Conservation (phyloP, 2,329 filamentous ascomycete genomes). For the Allantophomopsis lycopodina region DNA sequence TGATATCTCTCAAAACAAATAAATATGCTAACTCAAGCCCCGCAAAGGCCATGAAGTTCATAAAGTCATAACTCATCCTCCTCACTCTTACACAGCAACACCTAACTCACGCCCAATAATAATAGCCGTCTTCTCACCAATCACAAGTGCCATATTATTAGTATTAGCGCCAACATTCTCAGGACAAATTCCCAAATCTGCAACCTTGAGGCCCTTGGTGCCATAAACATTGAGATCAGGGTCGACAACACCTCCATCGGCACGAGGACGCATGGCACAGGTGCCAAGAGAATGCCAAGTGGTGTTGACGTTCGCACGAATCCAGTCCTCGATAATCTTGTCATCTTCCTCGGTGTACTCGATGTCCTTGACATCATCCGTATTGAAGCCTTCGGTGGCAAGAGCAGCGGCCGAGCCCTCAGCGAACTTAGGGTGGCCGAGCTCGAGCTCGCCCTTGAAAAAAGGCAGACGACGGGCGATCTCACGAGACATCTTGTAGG, state of each 20-base stretch:
- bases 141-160: slow-evolving; percentile 23
- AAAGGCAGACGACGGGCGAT: slow-evolving; percentile 38
- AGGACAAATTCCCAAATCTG: slow-evolving; percentile 22
- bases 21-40: too few species aligned
- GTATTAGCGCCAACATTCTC: slow-evolving; percentile 26
- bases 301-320: slow-evolving; percentile 24
- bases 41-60: too few species aligned
- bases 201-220: slow-evolving; percentile 23
- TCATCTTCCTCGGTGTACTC: slow-evolving; percentile 18
- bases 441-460: slow-evolving; percentile 30
- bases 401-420: slow-evolving; percentile 24
- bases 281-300: slow-evolving; percentile 27
- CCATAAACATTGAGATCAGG: slow-evolving; percentile 24
- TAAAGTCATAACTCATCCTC: too few species aligned
- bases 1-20: too few species aligned
- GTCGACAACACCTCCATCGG: slow-evolving; percentile 24
- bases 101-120: slow-evolving; percentile 20
- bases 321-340: slow-evolving; percentile 25
- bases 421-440: slow-evolving; percentile 29
- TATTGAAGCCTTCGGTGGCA: slow-evolving; percentile 12
- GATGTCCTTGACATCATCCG: slow-evolving; percentile 21
- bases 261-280: slow-evolving; percentile 22
- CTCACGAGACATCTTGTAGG: slow-evolving; percentile 52
- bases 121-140: slow-evolving; percentile 20
- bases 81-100: slow-evolving; percentile 1